These are phyloP conservation scores for Amanita exitialis DNA, from an alignment of 768 basidiomycete species.

Conservation along the genomic window DNA sequence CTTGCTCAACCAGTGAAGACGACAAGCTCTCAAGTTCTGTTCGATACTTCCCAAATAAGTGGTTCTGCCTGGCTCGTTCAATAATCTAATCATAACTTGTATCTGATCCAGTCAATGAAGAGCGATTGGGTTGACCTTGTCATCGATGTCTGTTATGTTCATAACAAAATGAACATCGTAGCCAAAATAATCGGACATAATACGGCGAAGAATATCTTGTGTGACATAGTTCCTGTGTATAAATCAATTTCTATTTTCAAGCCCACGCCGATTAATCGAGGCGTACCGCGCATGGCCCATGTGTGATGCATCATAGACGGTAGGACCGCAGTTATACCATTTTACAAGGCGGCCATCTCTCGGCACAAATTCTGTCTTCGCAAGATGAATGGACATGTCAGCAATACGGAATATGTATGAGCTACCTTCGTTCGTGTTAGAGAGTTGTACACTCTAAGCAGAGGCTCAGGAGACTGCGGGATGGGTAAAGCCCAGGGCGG, in stretches of 20 bases:
- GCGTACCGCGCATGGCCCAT: conserved; percentile 95
- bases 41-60: conserved; percentile 57
- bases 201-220: conserved; percentile 83
- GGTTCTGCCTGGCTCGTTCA: conserved; percentile 73
- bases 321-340: conserved; percentile 99
- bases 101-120: conserved; percentile 9
- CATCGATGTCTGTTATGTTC: conserved; percentile 99
- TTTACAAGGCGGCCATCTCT: conserved; percentile 66
- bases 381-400: neutral
- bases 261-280: neutral
- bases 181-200: conserved; percentile 92
- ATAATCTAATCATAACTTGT: conserved; percentile 61
- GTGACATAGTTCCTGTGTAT: conserved; percentile 84
- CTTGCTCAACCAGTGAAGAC: conserved; percentile 42
- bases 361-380: conserved; percentile 70
- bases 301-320: conserved; percentile 96
- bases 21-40: conserved; percentile 45
- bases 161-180: conserved; percentile 98
- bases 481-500: conserved; percentile 46
- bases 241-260: neutral
- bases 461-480: conserved; percentile 41
- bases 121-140: conserved; percentile 58
- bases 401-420: conserved; percentile 12
- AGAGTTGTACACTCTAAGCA: conserved; percentile 85
- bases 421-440: conserved; percentile 81